Evolutionary conservation across 192 early-diverging fungal species (phyloP).

Genomic region (Mortierella antarctica): DNA sequence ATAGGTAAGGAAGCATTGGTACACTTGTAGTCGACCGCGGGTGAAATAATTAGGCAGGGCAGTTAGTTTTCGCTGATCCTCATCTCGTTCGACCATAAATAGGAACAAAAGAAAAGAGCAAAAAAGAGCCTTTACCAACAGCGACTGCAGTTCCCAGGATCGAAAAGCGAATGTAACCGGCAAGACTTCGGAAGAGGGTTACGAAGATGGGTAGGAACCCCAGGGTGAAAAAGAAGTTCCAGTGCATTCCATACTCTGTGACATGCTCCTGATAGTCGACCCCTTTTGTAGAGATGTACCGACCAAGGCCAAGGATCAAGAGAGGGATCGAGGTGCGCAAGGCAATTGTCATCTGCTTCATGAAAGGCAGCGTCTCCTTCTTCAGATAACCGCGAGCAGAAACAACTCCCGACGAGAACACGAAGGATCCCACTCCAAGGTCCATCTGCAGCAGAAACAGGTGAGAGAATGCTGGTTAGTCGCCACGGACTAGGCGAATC

Average conservation of each 20-base stretch:
- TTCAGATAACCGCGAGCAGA: constrained; percentile 69
- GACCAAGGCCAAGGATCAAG: constrained; percentile 78
- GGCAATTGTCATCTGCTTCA: constrained; percentile 44
- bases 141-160: constrained; percentile 61
- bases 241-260: constrained; percentile 95
- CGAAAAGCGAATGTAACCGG: constrained; percentile 66
- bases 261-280: constrained; percentile 96
- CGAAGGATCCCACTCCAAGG: constrained; percentile 91
- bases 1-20: constrained; percentile 68
- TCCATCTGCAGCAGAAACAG: constrained; percentile 77
- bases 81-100: no score
- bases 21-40: constrained; percentile 47
- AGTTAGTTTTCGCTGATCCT: neutral
- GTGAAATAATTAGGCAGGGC: neutral
- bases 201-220: constrained; percentile 86
- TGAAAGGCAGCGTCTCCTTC: constrained; percentile 45
- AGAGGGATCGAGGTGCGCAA: constrained; percentile 72
- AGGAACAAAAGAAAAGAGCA: neutral
- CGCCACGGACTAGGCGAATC: no score
- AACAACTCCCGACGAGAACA: constrained; percentile 91
- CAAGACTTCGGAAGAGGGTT: constrained; percentile 65
- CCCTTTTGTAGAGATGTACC: constrained; percentile 77
- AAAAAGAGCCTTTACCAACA: constrained; percentile 31
- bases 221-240: constrained; percentile 99
- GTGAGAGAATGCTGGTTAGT: no score